Percentiles rank a stretch among this genome's conserved stretches.
phyloP scores from a whole-genome alignment of 129 eudicot species.

The Chrysanthemum lavandulifolium region DNA sequence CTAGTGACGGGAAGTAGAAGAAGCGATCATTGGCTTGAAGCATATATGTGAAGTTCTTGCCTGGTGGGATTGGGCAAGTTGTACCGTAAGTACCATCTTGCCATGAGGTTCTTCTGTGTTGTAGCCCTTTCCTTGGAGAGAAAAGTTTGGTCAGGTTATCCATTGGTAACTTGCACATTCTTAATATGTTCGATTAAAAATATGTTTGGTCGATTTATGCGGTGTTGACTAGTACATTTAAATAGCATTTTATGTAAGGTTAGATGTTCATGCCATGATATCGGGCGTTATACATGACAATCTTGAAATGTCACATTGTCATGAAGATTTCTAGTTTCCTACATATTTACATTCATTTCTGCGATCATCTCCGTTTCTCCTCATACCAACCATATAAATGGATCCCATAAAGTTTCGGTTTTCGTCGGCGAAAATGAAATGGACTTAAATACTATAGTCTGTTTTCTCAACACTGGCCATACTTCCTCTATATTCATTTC shows the following conservation, averaged over 20 bases:
- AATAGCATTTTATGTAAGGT: no score
- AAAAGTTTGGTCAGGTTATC: slow-evolving; percentile 8
- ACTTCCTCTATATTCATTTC: not conserved
- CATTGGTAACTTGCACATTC: slow-evolving; percentile 15
- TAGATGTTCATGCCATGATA: not conserved
- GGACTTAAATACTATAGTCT: not conserved
- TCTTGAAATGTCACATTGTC: not conserved
- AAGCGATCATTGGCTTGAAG: slow-evolving; percentile 92
- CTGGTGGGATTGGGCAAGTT: slow-evolving; percentile 87
- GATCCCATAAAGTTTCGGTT: not conserved
- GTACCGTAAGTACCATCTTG: slow-evolving; percentile 90
- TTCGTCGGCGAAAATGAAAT: not conserved
- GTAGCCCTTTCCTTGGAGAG: slow-evolving; percentile 75
- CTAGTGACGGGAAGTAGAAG: slow-evolving; percentile 90
- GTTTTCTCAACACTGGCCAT: no score
- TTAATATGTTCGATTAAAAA: not conserved
- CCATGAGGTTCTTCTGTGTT: slow-evolving; percentile 93
- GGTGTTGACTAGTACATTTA: slow-evolving; percentile 1
- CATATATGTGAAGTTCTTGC: slow-evolving; percentile 80
- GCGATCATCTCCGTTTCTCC: not conserved
- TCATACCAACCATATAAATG: no score
- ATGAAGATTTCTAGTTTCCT: not conserved
- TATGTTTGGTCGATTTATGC: not conserved
- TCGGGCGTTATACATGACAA: not conserved
- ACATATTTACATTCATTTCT: no score